Percentiles rank a stretch among this genome's conserved stretches.
Conservation (phyloP, 768 basidiomycete genomes). For the Pleurotus pulmonarius region DNA sequence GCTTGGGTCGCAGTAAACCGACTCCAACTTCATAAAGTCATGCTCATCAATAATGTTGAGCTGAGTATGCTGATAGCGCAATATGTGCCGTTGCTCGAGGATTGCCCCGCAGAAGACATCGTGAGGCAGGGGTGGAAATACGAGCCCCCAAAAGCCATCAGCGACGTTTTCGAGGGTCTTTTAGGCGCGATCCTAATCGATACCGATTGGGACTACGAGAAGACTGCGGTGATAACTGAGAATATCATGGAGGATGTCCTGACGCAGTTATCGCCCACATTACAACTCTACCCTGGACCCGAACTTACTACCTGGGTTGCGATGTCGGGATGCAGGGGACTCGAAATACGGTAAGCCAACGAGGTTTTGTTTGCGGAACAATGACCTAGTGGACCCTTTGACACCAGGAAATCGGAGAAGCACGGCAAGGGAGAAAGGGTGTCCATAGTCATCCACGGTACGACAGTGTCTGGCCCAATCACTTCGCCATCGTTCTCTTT, state of each 20-base stretch:
- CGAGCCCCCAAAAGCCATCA: constrained; percentile 82
- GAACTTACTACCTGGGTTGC: constrained; percentile 68
- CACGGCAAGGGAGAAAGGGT: constrained; percentile 36
- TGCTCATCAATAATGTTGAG: constrained; percentile 67
- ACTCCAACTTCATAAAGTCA: constrained; percentile 63
- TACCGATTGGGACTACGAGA: constrained; percentile 70
- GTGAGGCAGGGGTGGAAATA: constrained; percentile 73
- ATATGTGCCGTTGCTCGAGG: constrained; percentile 57
- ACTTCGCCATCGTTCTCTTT: constrained; percentile 51
- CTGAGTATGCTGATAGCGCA: constrained; percentile 61
- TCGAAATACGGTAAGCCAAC: constrained; percentile 26
- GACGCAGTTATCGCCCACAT: constrained; percentile 49
- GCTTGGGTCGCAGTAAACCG: constrained; percentile 64
- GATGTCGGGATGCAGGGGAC: constrained; percentile 47
- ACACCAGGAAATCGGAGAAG: constrained; percentile 18
- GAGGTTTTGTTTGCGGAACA: neutral
- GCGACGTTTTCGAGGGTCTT: constrained; percentile 83
- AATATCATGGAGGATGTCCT: constrained; percentile 66
- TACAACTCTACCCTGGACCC: constrained; percentile 70
- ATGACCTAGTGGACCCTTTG: neutral
- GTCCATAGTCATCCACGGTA: constrained; percentile 56
- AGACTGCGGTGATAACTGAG: constrained; percentile 56
- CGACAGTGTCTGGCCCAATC: constrained; percentile 56
- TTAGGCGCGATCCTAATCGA: constrained; percentile 84
- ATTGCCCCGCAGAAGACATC: constrained; percentile 54